phyloP scores from a whole-genome alignment of 306 rosid species.

The Fragaria nilgerrensis region DNA sequence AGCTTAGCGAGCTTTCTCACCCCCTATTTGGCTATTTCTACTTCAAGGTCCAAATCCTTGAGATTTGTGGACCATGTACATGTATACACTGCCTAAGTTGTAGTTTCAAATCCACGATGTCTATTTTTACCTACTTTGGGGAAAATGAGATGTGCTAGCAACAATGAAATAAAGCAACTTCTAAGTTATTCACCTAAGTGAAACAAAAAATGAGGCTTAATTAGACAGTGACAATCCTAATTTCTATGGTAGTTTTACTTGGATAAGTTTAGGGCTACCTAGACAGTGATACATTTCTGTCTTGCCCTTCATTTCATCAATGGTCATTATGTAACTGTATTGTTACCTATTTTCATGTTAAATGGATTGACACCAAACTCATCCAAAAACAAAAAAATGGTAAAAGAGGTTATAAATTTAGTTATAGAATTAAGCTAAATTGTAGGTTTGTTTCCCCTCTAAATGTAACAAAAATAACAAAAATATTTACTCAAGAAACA shows the following conservation, averaged over 20 bases:
- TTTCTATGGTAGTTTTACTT: too few relatives aligned
- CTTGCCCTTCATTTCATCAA: too few relatives aligned
- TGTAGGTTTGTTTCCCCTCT: neutral
- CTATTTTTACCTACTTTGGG: neutral
- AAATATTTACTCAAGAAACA: neutral
- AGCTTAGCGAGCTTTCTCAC: constrained; percentile 27
- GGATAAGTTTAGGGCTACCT: too few relatives aligned
- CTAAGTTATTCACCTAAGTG: neutral
- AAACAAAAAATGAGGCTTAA: neutral
- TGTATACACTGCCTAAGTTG: neutral
- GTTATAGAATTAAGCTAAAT: neutral
- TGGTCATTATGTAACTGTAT: too few relatives aligned
- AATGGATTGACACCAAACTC: too few relatives aligned
- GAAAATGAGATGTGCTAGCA: neutral
- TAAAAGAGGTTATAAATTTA: neutral
- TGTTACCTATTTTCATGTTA: too few relatives aligned
- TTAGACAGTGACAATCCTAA: too few relatives aligned
- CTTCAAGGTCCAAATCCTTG: constrained; percentile 8
- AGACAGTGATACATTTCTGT: too few relatives aligned
- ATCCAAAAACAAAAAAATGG: too few relatives aligned
- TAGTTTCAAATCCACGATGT: neutral
- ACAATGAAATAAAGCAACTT: neutral
- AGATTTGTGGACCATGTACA: constrained; percentile 32
- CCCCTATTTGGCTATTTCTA: constrained; percentile 13
- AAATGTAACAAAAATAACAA: neutral